Conservation (phyloP, 2,329 filamentous ascomycete species). For the Cordyceps javanica region DNA sequence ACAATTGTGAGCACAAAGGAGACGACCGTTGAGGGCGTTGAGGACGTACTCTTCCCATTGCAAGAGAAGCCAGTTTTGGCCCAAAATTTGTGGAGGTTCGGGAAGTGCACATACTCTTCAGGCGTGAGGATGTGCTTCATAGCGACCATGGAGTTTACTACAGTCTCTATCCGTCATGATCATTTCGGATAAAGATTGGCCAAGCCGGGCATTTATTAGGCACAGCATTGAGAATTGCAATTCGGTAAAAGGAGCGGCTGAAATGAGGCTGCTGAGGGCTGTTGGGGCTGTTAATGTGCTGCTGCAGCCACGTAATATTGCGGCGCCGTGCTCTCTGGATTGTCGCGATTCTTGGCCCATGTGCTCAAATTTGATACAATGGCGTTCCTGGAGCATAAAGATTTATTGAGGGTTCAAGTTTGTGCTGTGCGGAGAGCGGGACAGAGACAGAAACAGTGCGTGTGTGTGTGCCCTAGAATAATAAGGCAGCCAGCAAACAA, state of each 20-base stretch:
- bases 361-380: not conserved
- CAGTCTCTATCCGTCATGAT: not conserved
- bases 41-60: not conserved
- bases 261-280: constrained; percentile 7
- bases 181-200: not conserved
- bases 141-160: not conserved
- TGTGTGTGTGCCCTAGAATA: no score
- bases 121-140: constrained; percentile 10
- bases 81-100: constrained; percentile 9
- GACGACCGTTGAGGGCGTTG: not conserved
- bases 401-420: not conserved
- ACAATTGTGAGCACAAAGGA: not conserved
- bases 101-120: constrained; percentile 2
- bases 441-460: not conserved
- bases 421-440: not conserved
- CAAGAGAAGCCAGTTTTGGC: not conserved
- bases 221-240: not conserved
- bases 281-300: not conserved
- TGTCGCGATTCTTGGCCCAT: not conserved
- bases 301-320: constrained; percentile 6
- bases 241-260: not conserved
- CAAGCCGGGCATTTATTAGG: not conserved
- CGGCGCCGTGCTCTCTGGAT: not conserved
- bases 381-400: not conserved
- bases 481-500: no score